Conservation (phyloP, 2,329 filamentous ascomycete genomes). For the Penicillium crustosum region DNA sequence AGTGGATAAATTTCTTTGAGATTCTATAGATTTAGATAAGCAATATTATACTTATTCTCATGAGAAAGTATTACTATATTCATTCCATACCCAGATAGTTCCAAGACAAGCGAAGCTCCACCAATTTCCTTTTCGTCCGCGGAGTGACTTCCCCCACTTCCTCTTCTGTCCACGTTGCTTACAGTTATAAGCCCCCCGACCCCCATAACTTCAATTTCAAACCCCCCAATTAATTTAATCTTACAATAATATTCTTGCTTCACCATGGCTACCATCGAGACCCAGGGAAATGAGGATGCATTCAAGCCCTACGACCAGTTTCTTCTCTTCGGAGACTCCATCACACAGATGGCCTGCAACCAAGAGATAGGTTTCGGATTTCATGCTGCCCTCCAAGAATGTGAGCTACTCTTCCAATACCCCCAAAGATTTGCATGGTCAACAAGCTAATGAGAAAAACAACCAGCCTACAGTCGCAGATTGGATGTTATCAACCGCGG, state of each 20-base stretch:
- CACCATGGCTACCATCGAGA: background rate
- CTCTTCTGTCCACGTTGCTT: background rate
- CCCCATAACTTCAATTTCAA: background rate
- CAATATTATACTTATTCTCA: background rate
- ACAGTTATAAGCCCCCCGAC: background rate
- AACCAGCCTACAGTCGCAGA: constrained; percentile 68
- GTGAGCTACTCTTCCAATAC: constrained; percentile 47
- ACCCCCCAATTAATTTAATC: background rate
- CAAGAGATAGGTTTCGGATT: constrained; percentile 71
- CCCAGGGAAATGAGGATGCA: background rate
- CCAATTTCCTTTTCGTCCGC: constrained; percentile 18
- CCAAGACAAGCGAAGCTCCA: constrained; percentile 6
- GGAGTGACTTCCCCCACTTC: constrained; percentile 9
- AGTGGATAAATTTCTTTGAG: background rate
- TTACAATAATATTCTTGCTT: background rate
- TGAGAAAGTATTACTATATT: too few relatives aligned
- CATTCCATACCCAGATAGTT: background rate
- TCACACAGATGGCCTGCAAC: constrained; percentile 68
- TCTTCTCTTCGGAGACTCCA: constrained; percentile 86
- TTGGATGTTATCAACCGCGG: constrained; percentile 88
- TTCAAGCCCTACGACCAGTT: constrained; percentile 64
- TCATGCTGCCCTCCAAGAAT: constrained; percentile 66
- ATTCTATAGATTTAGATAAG: background rate
- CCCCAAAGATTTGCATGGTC: background rate
- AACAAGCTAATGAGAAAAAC: constrained; percentile 13